Evolutionary conservation across 176 grass and related monocot genomes (phyloP), one percentile per base, ranked within the genome.

Genomic region (Phragmites australis): DNA sequence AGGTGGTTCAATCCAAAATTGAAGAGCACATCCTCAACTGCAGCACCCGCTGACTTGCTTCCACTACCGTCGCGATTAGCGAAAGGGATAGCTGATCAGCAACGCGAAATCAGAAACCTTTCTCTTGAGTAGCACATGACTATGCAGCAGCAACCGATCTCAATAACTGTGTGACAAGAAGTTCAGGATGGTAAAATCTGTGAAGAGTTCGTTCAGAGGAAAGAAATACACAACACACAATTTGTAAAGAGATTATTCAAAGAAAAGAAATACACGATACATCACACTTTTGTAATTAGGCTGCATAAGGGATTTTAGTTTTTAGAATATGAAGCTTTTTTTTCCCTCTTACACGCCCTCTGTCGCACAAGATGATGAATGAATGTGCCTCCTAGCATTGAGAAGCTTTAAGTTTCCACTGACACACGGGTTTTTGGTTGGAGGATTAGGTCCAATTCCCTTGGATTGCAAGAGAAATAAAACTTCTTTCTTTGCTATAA

Each of bases 1-100:
- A 93, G 92, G 86, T 97, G 95, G 95, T 94, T 92, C 78, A 92
- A 87, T 68, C 92, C 92, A 70, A 94, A 91, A 92, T 29, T 93
- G 16, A 83, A 76, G 45, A 74, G 76, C 53, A 76, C 66, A 75
- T 80, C 83, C 40, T 64, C 89, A 49, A 50, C 81, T 8, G 88
- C 65, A 81, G 67, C 47, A 9, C 51, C 83, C 61, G 81, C 72
- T 80, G 88, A 90, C 53, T 88, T 90, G 80, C 82, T 93, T 71
- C 78, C 95, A 60, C 49, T 92, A 37, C 26, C 85, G 39, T 72
- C 81, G 10, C 90, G 89, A 17, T 84, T 97, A 57, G 82, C 83
- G 0, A 97, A 89, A 90, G 88, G 92, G 34, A 97, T 97, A 21
- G 46, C 83, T 18, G 85, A 89, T 70, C 95, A 97, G 74, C 95